Percentiles rank a stretch among this genome's conserved stretches.
Conservation (phyloP, 192 early-diverging fungal species). For the Coemansia sp. region DNA sequence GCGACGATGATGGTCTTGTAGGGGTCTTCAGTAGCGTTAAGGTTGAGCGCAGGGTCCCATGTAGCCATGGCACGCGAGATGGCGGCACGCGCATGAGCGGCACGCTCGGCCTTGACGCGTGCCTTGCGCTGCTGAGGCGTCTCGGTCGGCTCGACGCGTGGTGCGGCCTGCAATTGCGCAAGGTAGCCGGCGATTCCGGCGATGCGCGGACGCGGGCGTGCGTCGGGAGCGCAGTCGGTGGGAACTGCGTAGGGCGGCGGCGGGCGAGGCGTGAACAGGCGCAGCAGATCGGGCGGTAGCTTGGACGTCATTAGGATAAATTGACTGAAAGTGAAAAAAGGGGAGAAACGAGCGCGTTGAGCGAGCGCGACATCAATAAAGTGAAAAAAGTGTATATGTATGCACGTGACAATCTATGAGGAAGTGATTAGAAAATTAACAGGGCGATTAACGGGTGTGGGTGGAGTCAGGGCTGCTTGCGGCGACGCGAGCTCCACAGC, state of each 20-base stretch:
- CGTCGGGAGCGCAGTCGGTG: conserved; percentile 27
- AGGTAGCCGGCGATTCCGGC: conserved; percentile 31
- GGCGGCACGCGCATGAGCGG: conserved; percentile 26
- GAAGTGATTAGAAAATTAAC: too few relatives aligned
- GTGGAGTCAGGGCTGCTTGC: too few relatives aligned
- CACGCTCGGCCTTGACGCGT: conserved; percentile 35
- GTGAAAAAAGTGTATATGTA: too few relatives aligned
- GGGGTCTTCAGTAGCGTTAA: conserved; percentile 75
- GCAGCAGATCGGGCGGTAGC: conserved; percentile 44
- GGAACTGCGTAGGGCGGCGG: conserved; percentile 24
- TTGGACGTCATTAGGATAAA: conserved; percentile 32
- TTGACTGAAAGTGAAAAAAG: not conserved
- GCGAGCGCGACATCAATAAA: too few relatives aligned
- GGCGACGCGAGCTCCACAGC: conserved; percentile 43
- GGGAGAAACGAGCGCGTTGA: too few relatives aligned
- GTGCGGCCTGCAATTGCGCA: conserved; percentile 16
- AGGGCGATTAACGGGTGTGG: too few relatives aligned
- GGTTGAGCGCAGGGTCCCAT: conserved; percentile 56
- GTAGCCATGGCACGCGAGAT: conserved; percentile 30
- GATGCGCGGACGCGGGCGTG: conserved; percentile 23
- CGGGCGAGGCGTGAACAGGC: conserved; percentile 49
- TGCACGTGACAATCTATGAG: too few relatives aligned
- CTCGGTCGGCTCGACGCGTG: conserved; percentile 19
- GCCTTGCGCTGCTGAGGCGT: conserved; percentile 37
- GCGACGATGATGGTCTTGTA: conserved; percentile 91